Percentiles rank a stretch among this genome's conserved stretches.
Conservation (phyloP, 2,329 filamentous ascomycete species). For the Colletotrichum sp. region DNA sequence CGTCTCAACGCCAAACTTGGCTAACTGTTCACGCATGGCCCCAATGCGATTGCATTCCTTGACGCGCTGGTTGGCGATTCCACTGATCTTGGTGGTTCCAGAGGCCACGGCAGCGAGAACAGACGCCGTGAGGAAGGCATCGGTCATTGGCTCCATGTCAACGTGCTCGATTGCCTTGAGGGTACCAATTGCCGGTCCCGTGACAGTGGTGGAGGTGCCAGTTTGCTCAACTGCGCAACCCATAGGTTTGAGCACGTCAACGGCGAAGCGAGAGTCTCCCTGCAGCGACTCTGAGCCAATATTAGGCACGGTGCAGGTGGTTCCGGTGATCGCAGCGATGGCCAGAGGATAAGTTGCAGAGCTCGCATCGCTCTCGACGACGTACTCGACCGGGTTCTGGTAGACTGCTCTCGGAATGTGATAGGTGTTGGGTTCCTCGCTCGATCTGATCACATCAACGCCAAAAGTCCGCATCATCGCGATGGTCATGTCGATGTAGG, state of each 20-base stretch:
- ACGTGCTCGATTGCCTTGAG: slow-evolving; percentile 80
- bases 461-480: slow-evolving; percentile 97
- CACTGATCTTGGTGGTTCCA: slow-evolving; percentile 84
- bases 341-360: slow-evolving; percentile 96
- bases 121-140: slow-evolving; percentile 94
- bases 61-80: slow-evolving; percentile 96
- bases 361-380: slow-evolving; percentile 95
- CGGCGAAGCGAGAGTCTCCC: slow-evolving; percentile 91
- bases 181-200: slow-evolving; percentile 77
- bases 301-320: slow-evolving; percentile 94
- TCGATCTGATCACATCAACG: slow-evolving; percentile 77
- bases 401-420: slow-evolving; percentile 88
- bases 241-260: slow-evolving; percentile 91
- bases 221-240: slow-evolving; percentile 90
- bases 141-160: slow-evolving; percentile 99
- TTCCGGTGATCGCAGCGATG: slow-evolving; percentile 93
- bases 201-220: slow-evolving; percentile 87
- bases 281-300: slow-evolving; percentile 92
- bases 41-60: slow-evolving; percentile 98
- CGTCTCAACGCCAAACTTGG: slow-evolving; percentile 89
- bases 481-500: slow-evolving; percentile 98
- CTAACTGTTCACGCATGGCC: slow-evolving; percentile 93
- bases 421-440: slow-evolving; percentile 86
- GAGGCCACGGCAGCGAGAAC: slow-evolving; percentile 89
- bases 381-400: slow-evolving; percentile 82